Evolutionary conservation across 2,329 filamentous ascomycete species (phyloP).

Genomic region (Ramularia endophylla): DNA sequence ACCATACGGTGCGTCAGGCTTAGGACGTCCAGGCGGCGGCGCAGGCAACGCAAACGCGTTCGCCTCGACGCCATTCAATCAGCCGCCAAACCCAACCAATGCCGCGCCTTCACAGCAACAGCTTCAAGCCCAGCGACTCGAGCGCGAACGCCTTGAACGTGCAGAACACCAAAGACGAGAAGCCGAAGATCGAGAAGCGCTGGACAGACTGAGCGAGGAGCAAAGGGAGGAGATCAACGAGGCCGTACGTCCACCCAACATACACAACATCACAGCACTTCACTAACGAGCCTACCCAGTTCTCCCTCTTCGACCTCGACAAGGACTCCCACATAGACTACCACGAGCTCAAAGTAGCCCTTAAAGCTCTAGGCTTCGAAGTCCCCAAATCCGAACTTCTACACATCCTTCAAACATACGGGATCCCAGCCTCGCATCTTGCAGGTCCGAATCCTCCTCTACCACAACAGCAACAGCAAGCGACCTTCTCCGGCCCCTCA

Average conservation of each 20-base stretch:
- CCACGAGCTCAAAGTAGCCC: conserved; percentile 94
- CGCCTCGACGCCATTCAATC: conserved; percentile 26
- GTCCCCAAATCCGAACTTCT: conserved; percentile 81
- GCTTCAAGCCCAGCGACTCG: conserved; percentile 37
- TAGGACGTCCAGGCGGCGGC: conserved; percentile 37
- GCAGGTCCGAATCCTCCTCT: conserved; percentile 38
- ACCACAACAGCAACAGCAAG: conserved; percentile 16
- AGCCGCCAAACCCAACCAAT: conserved; percentile 30
- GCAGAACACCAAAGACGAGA: conserved; percentile 38
- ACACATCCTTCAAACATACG: conserved; percentile 72
- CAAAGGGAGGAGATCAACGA: conserved; percentile 91
- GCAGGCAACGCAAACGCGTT: conserved; percentile 25
- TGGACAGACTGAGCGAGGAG: conserved; percentile 68
- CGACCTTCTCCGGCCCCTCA: conserved; percentile 39
- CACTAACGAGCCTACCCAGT: conserved; percentile 49
- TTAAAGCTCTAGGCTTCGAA: conserved; percentile 93
- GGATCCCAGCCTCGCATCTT: conserved; percentile 48
- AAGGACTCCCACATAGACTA: conserved; percentile 93
- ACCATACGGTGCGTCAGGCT: conserved; percentile 29
- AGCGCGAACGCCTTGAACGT: conserved; percentile 38
- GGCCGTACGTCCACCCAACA: conserved; percentile 52
- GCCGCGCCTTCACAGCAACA: conserved; percentile 30
- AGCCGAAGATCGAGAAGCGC: conserved; percentile 39
- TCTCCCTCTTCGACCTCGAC: conserved; percentile 93
- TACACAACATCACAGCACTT: conserved; percentile 15